phyloP scores from a whole-genome alignment of 2,329 filamentous ascomycete genomes.

The Fusarium floridanum region DNA sequence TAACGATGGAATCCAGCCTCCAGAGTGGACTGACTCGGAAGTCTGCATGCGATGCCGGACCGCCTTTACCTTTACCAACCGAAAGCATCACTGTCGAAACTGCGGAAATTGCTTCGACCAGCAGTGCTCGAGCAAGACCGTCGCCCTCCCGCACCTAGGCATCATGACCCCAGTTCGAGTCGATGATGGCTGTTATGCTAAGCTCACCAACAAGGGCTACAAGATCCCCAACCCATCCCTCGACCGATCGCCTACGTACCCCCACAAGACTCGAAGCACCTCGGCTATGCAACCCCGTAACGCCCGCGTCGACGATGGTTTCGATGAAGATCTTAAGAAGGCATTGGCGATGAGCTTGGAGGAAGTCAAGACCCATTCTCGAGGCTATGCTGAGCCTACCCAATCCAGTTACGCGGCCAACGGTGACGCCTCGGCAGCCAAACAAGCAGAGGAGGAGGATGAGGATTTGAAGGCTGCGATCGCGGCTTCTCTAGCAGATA shows the following conservation, averaged over 20 bases:
- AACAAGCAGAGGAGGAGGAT: constrained; percentile 84
- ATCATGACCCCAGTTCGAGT: constrained; percentile 93
- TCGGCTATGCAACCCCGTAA: constrained; percentile 88
- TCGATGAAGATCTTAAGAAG: constrained; percentile 94
- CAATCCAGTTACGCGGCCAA: constrained; percentile 56
- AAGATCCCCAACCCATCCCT: constrained; percentile 58
- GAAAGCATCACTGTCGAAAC: constrained; percentile 98
- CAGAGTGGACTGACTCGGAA: constrained; percentile 97
- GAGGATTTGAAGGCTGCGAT: constrained; percentile 95
- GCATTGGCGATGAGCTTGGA: constrained; percentile 97
- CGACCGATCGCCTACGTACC: constrained; percentile 63
- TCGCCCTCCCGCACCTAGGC: constrained; percentile 91
- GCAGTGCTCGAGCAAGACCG: constrained; percentile 89
- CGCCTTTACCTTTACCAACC: constrained; percentile 95
- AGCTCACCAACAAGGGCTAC: constrained; percentile 79
- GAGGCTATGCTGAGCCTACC: constrained; percentile 77
- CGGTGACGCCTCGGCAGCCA: constrained; percentile 51
- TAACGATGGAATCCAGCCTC: constrained; percentile 70
- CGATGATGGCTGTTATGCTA: constrained; percentile 94
- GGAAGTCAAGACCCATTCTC: constrained; percentile 82
- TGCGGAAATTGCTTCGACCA: constrained; percentile 98
- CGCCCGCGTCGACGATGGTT: constrained; percentile 88
- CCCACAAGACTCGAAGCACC: constrained; percentile 74
- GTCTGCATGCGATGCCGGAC: constrained; percentile 99
- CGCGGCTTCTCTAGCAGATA: constrained; percentile 92